Conservation (phyloP, 345 rosid genomes). For the Theobroma cacao region DNA sequence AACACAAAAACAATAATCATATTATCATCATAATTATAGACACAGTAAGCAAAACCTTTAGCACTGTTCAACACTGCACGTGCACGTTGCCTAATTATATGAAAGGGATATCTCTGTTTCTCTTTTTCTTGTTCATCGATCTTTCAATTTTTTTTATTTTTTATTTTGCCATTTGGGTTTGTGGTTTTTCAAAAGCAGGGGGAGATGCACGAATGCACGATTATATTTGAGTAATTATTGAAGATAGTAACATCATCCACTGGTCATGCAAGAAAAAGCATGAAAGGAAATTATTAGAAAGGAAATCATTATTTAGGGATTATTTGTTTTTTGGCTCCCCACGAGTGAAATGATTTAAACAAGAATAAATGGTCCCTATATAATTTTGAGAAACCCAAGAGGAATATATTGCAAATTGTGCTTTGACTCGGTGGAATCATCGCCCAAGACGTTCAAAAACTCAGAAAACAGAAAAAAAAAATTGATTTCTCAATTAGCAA, state of each 20-base stretch:
- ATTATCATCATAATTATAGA: neutral
- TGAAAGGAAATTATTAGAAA: neutral
- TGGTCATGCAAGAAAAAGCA: neutral
- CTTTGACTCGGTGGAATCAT: slow-evolving; percentile 14
- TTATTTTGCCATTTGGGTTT: neutral
- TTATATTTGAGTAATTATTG: neutral
- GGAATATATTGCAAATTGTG: slow-evolving; percentile 27
- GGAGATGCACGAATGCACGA: neutral
- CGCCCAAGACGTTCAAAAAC: neutral
- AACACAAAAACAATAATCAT: too few species aligned
- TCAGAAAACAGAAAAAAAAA: neutral
- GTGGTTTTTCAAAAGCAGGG: neutral
- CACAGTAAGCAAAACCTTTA: neutral
- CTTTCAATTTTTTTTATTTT: neutral
- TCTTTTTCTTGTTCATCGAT: neutral
- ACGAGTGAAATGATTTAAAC: neutral
- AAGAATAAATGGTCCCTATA: slow-evolving; percentile 17
- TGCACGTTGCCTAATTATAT: neutral
- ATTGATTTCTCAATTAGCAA: too few species aligned
- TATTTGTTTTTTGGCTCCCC: slow-evolving; percentile 1
- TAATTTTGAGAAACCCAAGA: slow-evolving; percentile 23
- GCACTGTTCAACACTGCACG: neutral
- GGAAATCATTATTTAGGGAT: neutral
- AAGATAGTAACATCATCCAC: neutral
- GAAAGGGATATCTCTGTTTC: neutral